Conservation (phyloP, 2,329 filamentous ascomycete species). For the Verticillium albo-atrum region DNA sequence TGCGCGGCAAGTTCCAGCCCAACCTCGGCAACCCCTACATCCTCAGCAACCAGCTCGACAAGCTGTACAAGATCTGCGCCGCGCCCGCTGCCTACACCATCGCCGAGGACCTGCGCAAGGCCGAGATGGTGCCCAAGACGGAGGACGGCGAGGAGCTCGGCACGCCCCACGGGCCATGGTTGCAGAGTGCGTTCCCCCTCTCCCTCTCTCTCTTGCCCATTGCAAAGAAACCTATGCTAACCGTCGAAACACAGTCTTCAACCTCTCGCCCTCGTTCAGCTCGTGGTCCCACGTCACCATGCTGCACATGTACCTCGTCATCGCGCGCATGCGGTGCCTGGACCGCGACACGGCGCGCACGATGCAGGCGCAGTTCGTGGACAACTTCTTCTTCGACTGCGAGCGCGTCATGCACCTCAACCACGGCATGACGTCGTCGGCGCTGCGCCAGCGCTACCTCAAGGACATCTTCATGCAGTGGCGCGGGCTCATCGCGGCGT, state of each 20-base stretch:
- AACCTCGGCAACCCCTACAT: constrained; percentile 64
- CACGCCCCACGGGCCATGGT: constrained; percentile 72
- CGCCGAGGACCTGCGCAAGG: constrained; percentile 60
- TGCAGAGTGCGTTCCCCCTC: constrained; percentile 57
- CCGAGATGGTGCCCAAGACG: constrained; percentile 64
- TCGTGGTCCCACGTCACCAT: constrained; percentile 96
- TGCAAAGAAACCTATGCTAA: background rate
- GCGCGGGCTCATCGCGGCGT: constrained; percentile 79
- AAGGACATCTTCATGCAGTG: constrained; percentile 94
- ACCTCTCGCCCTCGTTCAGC: constrained; percentile 81
- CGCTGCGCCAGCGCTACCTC: constrained; percentile 59
- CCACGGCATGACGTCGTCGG: constrained; percentile 63
- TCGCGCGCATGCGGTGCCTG: constrained; percentile 76
- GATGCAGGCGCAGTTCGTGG: constrained; percentile 87
- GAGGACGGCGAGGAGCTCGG: constrained; percentile 81
- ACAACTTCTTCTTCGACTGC: constrained; percentile 91
- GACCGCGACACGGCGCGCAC: constrained; percentile 62
- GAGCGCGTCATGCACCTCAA: constrained; percentile 78
- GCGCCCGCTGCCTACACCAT: constrained; percentile 73
- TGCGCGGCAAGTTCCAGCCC: constrained; percentile 53
- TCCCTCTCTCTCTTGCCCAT: background rate
- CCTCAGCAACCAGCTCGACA: constrained; percentile 37
- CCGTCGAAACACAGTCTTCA: constrained; percentile 59
- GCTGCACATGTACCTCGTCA: constrained; percentile 91
- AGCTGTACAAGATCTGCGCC: constrained; percentile 72